Base-by-base conservation (phyloP, 257 asterid species). In the Solanum ossicruentum region DNA sequence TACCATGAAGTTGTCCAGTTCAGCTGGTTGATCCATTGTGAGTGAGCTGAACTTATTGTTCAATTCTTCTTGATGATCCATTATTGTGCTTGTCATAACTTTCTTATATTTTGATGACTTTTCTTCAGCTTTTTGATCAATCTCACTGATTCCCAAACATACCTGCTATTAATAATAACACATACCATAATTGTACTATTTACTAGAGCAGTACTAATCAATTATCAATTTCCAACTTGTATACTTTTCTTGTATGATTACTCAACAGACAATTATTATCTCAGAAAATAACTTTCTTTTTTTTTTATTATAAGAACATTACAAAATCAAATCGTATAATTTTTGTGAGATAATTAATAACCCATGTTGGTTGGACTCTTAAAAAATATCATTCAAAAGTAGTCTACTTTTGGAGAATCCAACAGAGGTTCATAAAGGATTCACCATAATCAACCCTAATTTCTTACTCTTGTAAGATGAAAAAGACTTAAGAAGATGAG, bases 1-100 rank as follows among this genome's bases (percentile, higher is more conserved):
- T 80, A 92, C 95, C 95, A 92, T 92, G 63, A 92, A 92, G 66
- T 87, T 88, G 87, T 90, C 95, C 86, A 92, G 81, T 86, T 90
- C 79, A 70, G 79, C 95, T 23, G 90, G 70, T 55, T 51, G 85
- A 60, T 84, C 72, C 10, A 85, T 73, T 63, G 32, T 85, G 56
- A 55, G 80, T 61, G 83, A 63, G 79, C 61, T 61, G 49, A 82
- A 43, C 73, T 41, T 58, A 36, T 43, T 82, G 86, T 88, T 92
- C 87, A 92, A 78, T 87, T 90, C 92, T 32, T 88, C 49, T 55
- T 43, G 84, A 82, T 51, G 84, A 79, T 83, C 78, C 10, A 84
- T 73, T 69, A 84, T 73, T 69, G n/a, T 86, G 56, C 23, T 52
- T 69, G 83, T 51, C 61, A 69, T 45, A 58, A n/a, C 77, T 69